A percentile compares a stretch with the other conserved stretches of the same genome.
Conservation (phyloP, 108 stramenopile genomes). For the Aureococcus anophagefferens region DNA sequence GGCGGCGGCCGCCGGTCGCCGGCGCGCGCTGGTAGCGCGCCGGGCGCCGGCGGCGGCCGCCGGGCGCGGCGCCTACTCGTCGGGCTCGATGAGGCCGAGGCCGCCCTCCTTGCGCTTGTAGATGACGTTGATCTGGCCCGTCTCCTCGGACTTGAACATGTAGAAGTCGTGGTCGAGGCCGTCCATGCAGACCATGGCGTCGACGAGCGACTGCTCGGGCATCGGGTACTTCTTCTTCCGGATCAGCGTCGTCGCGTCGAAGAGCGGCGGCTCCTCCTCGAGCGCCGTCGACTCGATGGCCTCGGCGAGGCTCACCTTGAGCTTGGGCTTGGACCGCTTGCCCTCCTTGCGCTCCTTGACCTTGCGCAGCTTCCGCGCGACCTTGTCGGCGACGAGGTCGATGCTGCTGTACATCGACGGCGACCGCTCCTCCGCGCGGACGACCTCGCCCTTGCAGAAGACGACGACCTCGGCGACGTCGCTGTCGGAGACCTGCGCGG, state of each 20-base stretch:
- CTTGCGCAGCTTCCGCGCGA: constrained; percentile 63
- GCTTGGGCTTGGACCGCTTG: constrained; percentile 62
- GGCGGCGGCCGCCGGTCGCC: no score
- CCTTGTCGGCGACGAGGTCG: constrained; percentile 53
- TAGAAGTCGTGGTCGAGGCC: constrained; percentile 87
- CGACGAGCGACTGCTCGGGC: constrained; percentile 57
- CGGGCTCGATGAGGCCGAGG: constrained; percentile 1
- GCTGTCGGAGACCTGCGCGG: background rate
- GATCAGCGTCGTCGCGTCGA: constrained; percentile 19
- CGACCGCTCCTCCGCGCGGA: background rate
- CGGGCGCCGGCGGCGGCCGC: no score
- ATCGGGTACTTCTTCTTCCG: constrained; percentile 45
- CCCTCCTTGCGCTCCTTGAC: constrained; percentile 72
- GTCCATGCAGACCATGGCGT: constrained; percentile 77
- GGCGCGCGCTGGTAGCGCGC: no score
- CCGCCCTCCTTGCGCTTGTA: constrained; percentile 67
- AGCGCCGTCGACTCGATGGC: constrained; percentile 46
- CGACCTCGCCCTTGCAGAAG: background rate
- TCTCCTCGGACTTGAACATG: constrained; percentile 67
- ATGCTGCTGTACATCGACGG: constrained; percentile 63
- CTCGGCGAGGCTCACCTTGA: constrained; percentile 65
- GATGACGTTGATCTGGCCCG: constrained; percentile 63
- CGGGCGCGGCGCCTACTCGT: background rate
- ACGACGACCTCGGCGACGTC: background rate
- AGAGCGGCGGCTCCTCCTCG: constrained; percentile 29